Conservation (phyloP, 805 yeast species). For the Cyberlindnera euphorbiae region DNA sequence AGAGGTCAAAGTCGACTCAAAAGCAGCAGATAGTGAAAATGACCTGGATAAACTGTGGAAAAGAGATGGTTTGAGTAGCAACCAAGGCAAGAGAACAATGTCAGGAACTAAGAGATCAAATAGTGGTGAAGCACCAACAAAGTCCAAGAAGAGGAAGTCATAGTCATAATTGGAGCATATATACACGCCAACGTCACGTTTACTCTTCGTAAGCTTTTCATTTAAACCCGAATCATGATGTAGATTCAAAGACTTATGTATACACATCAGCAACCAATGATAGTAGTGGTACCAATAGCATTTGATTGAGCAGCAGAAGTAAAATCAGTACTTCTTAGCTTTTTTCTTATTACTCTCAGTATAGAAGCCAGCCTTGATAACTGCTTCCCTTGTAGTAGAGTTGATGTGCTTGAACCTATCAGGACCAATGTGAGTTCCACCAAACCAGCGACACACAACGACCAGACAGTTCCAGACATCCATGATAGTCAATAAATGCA, state of each 20-base stretch:
- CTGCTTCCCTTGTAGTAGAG: constrained; percentile 80
- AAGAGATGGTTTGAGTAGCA: constrained; percentile 19
- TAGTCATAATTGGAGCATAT: constrained; percentile 8
- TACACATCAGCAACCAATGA: too few species aligned
- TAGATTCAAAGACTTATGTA: too few species aligned
- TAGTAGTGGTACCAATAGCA: too few species aligned
- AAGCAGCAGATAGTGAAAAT: background rate
- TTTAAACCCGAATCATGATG: too few species aligned
- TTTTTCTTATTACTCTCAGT: constrained; percentile 19
- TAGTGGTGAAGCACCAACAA: constrained; percentile 14
- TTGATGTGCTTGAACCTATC: constrained; percentile 93
- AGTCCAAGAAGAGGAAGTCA: constrained; percentile 19
- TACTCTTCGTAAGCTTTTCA: too few species aligned
- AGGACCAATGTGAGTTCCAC: constrained; percentile 88
- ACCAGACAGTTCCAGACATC: constrained; percentile 83
- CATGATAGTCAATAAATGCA: constrained; percentile 70
- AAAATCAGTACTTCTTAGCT: constrained; percentile 28
- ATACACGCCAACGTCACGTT: too few species aligned
- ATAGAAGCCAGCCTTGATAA: constrained; percentile 55
- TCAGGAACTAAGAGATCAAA: constrained; percentile 11
- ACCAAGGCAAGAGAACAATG: constrained; percentile 7
- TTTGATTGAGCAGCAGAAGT: too few species aligned
- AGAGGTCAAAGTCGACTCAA: constrained; percentile 3
- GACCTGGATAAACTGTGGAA: constrained; percentile 23
- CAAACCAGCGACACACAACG: constrained; percentile 80